Base-by-base conservation (phyloP, 1,284 basidiomycete species). In the Rhodofomes roseus region DNA sequence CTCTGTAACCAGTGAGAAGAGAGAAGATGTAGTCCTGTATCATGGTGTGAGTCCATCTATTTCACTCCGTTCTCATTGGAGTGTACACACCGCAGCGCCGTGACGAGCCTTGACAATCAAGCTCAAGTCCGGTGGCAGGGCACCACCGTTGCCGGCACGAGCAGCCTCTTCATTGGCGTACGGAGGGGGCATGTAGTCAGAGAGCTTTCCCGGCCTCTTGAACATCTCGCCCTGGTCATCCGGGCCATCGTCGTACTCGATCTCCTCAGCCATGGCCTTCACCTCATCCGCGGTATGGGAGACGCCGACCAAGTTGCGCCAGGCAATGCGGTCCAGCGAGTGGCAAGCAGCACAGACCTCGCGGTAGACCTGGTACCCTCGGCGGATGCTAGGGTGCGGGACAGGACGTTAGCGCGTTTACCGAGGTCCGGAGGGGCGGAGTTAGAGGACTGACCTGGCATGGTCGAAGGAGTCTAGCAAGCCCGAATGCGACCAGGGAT, bases 141-240 rank as follows among this genome's bases (percentile, higher is more conserved):
- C 96, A 81, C 97, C 96, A 63, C 81, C 90, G 77, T 99, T 99
- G 66, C 89, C 84, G 62, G 96, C 91, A 69, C 97, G 87, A 54
- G 97, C 95, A 68, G 97, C 96, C 82, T 98, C 95, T 69, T 98
- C 96, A 74, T 99, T 99, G 67, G 96, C 87, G 79, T 99, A 99
- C 58, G 97, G 94, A 55, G 85, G 75, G 62, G 96, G 97, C 84
- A 99, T 84, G 80, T 98, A 98, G 77, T 99, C 97, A 55, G 97
- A 85, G 63, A 95, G 87, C 79, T 98, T 98, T 77, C 95, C 98
- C 40, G 97, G 97, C 65, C 97, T 86, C 78, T 95, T 87, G 86
- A 98, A 99, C 95, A 98, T 98, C 77, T 98, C 94, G 64, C 97
- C 97, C 68, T 92, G 82, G 70, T 92, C 92, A 74, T 98, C 89